Evolutionary conservation across 208 protist genomes (phyloP), one percentile per base, ranked within the genome.

Genomic region (Tritrichomonas foetus): DNA sequence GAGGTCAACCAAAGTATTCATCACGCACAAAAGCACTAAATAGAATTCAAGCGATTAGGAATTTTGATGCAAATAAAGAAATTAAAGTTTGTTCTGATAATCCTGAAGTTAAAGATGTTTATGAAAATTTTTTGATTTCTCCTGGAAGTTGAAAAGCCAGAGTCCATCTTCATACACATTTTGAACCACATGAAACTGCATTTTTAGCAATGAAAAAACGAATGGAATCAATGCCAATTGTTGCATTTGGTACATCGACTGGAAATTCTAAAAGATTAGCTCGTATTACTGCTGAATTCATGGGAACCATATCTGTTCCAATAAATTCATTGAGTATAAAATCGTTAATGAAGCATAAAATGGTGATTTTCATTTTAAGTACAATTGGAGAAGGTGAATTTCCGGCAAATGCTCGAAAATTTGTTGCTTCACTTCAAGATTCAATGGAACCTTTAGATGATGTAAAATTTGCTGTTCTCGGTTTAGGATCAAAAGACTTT

Each of bases 351-450:
- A 82, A 82, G 22, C 11, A 25, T n/a, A 30, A 14, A 3, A 25
- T 30, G 1, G 50, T 82, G 20, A 30, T 82, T 8, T n/a, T 82
- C 0, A 50, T 82, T 36, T 82, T 33, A n/a, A 50, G 41, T 1
- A 82, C 74, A 53, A 50, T 82, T 44, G 74, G 74, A 2, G 74
- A 82, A n/a, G 74, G 74, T 41, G 74, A 82, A 36, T 82, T 82
- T 20, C 74, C 74, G 20, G 9, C 74, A 0, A 82, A 82, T 30
- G 74, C 74, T 30, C 41, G 50, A 30, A 82, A 82, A 36, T 82
- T 82, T 44, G 74, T 82, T n/a, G 14, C 20, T 5, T n/a, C 47
- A 25, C 50, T 82, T n/a, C 22, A 1, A 3, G 74, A 82, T 8
- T 50, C 41, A 50, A 82, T n/a, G 41, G 25, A 25, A 13, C 41